phyloP scores from a whole-genome alignment of 441 rosid species.

The Mallotus japonicus region DNA sequence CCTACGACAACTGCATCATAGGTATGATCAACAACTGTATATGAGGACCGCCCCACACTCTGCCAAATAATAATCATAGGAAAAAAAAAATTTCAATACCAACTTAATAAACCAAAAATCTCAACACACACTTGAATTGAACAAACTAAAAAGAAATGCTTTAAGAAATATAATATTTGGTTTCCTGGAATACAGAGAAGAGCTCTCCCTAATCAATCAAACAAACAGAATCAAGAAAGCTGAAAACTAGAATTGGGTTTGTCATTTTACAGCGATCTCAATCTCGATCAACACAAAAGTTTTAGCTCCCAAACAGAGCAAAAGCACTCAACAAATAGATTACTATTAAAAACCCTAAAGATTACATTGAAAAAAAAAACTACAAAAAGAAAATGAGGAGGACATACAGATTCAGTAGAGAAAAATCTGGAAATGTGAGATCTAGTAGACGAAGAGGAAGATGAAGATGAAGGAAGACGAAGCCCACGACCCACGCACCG shows the following conservation, averaged over 20 bases:
- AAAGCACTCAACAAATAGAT: neutral
- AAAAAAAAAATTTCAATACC: neutral
- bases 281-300: conserved; percentile 2
- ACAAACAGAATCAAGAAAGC: neutral
- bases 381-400: conserved; percentile 12
- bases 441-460: conserved; percentile 36
- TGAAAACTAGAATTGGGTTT: neutral
- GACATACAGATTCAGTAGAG: conserved; percentile 63
- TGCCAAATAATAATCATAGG: conserved; percentile 22
- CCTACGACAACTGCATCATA: conserved; percentile 96
- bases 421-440: conserved; percentile 69
- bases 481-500: conserved; percentile 90
- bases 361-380: neutral
- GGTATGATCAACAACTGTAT: conserved; percentile 90
- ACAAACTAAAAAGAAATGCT: neutral
- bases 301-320: neutral
- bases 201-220: neutral
- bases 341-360: neutral
- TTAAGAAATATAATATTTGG: no score
- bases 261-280: neutral
- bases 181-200: neutral
- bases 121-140: neutral
- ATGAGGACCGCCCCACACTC: conserved; percentile 47
- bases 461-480: conserved; percentile 43
- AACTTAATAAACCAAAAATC: neutral